Conservation (phyloP, 495 filamentous ascomycete species). For the Trichoderma reesei region DNA sequence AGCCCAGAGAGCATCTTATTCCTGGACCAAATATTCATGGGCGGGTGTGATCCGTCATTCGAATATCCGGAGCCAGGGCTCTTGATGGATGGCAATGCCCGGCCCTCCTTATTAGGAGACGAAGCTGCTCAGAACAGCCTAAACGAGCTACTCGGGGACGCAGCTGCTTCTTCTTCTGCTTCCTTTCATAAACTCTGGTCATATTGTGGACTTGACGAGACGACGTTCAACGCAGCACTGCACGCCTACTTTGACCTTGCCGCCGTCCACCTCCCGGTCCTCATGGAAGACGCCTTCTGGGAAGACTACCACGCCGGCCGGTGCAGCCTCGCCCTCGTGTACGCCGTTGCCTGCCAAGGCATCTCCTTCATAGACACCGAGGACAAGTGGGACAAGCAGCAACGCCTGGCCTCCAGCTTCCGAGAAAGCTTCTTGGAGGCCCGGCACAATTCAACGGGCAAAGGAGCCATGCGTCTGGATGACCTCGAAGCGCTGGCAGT, state of each 20-base stretch:
- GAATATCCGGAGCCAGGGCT: background rate
- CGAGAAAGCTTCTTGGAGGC: background rate
- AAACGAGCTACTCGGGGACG: background rate
- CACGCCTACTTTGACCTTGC: background rate
- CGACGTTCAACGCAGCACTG: background rate
- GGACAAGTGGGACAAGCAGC: background rate
- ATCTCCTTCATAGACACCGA: background rate
- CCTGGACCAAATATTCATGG: background rate
- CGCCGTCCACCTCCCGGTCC: background rate
- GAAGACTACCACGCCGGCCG: background rate
- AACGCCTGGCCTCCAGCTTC: background rate
- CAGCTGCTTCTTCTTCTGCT: background rate
- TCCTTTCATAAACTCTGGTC: background rate
- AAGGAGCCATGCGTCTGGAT: background rate
- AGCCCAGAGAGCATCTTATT: background rate
- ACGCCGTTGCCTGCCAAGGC: background rate
- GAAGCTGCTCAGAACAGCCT: background rate
- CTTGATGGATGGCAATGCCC: background rate
- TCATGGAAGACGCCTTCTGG: background rate
- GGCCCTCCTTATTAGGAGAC: background rate
- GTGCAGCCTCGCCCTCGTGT: background rate
- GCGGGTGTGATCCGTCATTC: background rate
- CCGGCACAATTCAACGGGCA: background rate
- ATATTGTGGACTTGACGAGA: background rate
- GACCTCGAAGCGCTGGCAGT: background rate